phyloP scores from a whole-genome alignment of 352 stramenopile species.

The Phytophthora tubulina region DNA sequence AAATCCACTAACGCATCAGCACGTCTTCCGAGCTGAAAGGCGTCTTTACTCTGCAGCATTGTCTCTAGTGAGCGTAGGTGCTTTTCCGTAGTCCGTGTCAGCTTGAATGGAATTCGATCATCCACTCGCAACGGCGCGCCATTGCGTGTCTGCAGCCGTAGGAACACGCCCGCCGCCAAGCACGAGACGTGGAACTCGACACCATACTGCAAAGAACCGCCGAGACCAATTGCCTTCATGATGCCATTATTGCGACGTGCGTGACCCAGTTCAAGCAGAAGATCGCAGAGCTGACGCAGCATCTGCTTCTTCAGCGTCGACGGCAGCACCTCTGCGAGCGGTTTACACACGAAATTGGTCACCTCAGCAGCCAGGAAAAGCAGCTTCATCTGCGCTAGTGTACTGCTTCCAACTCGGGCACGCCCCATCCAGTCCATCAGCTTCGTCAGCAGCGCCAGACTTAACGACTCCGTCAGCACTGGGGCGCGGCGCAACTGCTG shows the following conservation, averaged over 20 bases:
- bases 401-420: conserved; percentile 54
- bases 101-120: conserved; percentile 81
- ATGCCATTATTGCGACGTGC: conserved; percentile 80
- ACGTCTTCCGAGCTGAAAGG: conserved; percentile 76
- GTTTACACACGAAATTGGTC: conserved; percentile 75
- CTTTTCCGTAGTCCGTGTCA: conserved; percentile 85
- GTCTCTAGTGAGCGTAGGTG: conserved; percentile 77
- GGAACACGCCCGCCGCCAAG: conserved; percentile 78
- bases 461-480: conserved; percentile 73
- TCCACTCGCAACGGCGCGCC: conserved; percentile 73
- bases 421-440: conserved; percentile 82
- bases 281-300: conserved; percentile 71
- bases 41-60: conserved; percentile 80
- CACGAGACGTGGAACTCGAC: conserved; percentile 85
- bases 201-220: conserved; percentile 75
- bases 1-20: conserved; percentile 84
- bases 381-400: conserved; percentile 86
- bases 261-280: conserved; percentile 72
- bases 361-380: conserved; percentile 82
- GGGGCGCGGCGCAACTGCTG: conserved; percentile 74
- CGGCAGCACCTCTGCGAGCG: conserved; percentile 68
- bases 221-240: conserved; percentile 89
- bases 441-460: conserved; percentile 74
- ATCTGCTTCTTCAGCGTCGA: conserved; percentile 80
- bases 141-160: conserved; percentile 82